Evolutionary conservation across 2,329 filamentous ascomycete genomes (phyloP), one percentile per base, ranked within the genome.

Genomic region (Rasamsonia emersonii): DNA sequence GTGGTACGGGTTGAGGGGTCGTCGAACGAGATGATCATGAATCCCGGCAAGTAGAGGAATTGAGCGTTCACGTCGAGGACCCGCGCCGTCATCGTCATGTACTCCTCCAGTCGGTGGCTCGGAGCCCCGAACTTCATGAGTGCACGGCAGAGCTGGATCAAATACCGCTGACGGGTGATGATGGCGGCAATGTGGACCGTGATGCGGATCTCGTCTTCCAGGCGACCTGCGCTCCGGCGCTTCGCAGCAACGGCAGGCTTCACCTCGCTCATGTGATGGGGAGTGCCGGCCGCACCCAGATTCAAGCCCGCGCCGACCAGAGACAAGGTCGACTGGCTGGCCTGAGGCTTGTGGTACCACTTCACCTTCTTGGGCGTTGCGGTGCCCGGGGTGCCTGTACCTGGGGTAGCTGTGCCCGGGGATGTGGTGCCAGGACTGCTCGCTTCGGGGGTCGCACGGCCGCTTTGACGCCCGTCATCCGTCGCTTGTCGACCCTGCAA

Each of bases 1-100:
- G 64, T 62, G 5, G 63, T 67, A 20, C 65, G 59, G 1, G 64
- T 66, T 4, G 56, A 45, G 7, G 53, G 37, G 31, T 67, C 64
- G 32, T 77, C 86, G 50, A 95, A 94, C 4, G 85, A 89, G 51
- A 94, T 82, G 35, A 95, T 83, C 88, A 95, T 95, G 50, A 84
- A 93, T 0, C 84, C 84, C 0, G 88, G 86, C 18, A 94, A 75
- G 53, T 94, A 95, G 14, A 94, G 64, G 46, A 91, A 94, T 48
- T 93, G 86, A 4, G 81, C 82, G 43, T 93, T 82, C 10, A 94
- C 88, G 56, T 88, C 83, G 21, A 95, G 71, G 2, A 91, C 83
- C n/a, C 83, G 73, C 1, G 88, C 80, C 6, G 83, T 86, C 82
- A 89, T 93, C 41, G 73, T 79, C 75, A 95, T 79, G 56, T 93